Evolutionary conservation across 2,329 filamentous ascomycete genomes (phyloP).

Genomic region (Penicillium brevicompactum): DNA sequence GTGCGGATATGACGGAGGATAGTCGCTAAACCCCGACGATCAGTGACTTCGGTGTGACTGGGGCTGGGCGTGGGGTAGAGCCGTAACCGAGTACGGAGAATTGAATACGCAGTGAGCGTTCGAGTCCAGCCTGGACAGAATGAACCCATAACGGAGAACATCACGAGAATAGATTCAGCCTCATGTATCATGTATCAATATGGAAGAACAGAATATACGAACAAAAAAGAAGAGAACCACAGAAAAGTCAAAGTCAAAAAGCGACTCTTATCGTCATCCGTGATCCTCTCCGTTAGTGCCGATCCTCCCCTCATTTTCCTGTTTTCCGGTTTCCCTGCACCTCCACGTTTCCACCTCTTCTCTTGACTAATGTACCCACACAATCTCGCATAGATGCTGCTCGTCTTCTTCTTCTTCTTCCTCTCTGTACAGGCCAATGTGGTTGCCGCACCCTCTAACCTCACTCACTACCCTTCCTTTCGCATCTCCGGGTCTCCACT

Average conservation of each 20-base stretch:
- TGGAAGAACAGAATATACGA: too few species aligned
- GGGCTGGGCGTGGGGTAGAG: neutral
- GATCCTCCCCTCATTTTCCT: constrained; percentile 26
- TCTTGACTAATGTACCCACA: constrained; percentile 21
- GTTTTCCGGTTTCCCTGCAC: constrained; percentile 21
- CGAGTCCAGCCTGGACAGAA: too few species aligned
- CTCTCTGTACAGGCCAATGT: constrained; percentile 19
- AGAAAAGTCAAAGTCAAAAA: neutral
- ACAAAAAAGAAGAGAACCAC: neutral
- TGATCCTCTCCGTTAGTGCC: constrained; percentile 21
- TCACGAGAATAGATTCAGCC: too few species aligned
- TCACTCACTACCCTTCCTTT: constrained; percentile 26
- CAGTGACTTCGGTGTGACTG: neutral
- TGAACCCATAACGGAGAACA: too few species aligned
- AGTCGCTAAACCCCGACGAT: neutral
- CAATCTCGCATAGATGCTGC: constrained; percentile 15
- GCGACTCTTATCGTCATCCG: constrained; percentile 19
- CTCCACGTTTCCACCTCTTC: constrained; percentile 11
- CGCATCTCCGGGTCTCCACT: constrained; percentile 26
- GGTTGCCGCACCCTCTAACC: constrained; percentile 34
- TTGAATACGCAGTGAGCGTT: too few species aligned
- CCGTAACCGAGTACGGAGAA: neutral
- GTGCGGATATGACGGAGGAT: constrained; percentile 6
- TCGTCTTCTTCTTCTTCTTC: constrained; percentile 15
- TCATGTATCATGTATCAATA: too few species aligned